Base-by-base conservation (phyloP, 1,284 basidiomycete genomes). In the Peniophora sp. region DNA sequence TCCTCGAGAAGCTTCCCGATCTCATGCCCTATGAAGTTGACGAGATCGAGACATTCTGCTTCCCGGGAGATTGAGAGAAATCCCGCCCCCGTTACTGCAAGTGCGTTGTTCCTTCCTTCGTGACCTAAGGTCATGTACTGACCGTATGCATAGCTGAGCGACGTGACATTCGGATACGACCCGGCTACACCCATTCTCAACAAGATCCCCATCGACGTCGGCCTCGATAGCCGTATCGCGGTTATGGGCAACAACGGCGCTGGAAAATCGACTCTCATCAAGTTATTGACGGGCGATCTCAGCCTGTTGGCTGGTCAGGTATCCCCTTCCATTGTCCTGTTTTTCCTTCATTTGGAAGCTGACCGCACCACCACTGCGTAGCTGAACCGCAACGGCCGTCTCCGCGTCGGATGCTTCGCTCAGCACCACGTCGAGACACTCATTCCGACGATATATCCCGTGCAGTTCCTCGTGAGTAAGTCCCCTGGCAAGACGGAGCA, bases 341-440 rank as follows among this genome's bases (percentile, higher is more conserved):
- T 20, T 9, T n/a, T 17, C 18, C 20, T 24, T 9, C 27, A n/a
- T n/a, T n/a, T n/a, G n/a, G n/a, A n/a, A 12, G 27, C 27, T 3
- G 39, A 41, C 39, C 35, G 35, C n/a, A 36, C 35, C n/a, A n/a
- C n/a, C 8, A 41, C 9, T n/a, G 20, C 39, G 39, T 41, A 17
- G 39, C n/a, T 23, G 22, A 17, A 41, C 17, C 46, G 37, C 32
- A 27, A 22, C 34, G 8, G 18, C 44, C 35, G 36, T 15, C 14
- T 36, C 9, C 44, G 23, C 62, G 89, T 83, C 54, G 90, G 88
- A 27, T 96, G 97, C 73, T 97, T 97, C 67, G 91, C 94, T 15
- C 97, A 99, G 64, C 97, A 99, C 68, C 97, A 99, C 65, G 88
- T 99, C 49, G 97, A 99, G 67, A 88, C 90, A 47, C 79, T 99